Evolutionary conservation across 2,329 filamentous ascomycete genomes (phyloP).

Genomic region (Colletotrichum melonis): DNA sequence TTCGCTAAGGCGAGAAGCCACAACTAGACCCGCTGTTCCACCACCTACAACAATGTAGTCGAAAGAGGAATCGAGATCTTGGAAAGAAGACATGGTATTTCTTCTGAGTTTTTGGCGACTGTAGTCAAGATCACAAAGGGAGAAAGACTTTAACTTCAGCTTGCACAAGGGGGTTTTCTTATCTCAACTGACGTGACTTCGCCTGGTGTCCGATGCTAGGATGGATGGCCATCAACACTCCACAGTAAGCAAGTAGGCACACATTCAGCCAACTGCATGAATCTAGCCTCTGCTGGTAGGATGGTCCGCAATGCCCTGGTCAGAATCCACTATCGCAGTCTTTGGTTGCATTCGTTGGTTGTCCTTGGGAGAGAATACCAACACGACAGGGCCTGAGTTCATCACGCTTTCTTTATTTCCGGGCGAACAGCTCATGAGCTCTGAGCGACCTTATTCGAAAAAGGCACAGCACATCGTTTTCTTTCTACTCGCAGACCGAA

Average conservation of each 20-base stretch:
- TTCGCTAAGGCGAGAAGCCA: constrained; percentile 46
- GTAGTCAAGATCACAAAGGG: background rate
- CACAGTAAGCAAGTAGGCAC: background rate
- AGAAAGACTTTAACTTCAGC: background rate
- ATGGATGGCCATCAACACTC: background rate
- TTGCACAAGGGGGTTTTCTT: background rate
- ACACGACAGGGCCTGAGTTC: background rate
- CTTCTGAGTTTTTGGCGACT: background rate
- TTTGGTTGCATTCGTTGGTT: background rate
- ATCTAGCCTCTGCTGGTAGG: background rate
- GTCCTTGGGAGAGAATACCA: background rate
- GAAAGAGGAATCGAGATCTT: background rate
- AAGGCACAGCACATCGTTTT: background rate
- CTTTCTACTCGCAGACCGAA: background rate
- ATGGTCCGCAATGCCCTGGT: background rate
- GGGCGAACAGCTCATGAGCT: background rate
- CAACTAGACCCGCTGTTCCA: constrained; percentile 46
- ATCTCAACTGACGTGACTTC: background rate
- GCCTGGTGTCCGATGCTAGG: background rate
- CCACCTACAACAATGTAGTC: constrained; percentile 47
- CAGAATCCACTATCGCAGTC: background rate
- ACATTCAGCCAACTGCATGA: background rate
- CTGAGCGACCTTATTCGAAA: background rate
- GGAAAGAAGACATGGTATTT: background rate
- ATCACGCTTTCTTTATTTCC: background rate